These are phyloP conservation scores for Colletotrichum sublineola DNA, from an alignment of 2,329 filamentous ascomycete species.

Conservation along the genomic window DNA sequence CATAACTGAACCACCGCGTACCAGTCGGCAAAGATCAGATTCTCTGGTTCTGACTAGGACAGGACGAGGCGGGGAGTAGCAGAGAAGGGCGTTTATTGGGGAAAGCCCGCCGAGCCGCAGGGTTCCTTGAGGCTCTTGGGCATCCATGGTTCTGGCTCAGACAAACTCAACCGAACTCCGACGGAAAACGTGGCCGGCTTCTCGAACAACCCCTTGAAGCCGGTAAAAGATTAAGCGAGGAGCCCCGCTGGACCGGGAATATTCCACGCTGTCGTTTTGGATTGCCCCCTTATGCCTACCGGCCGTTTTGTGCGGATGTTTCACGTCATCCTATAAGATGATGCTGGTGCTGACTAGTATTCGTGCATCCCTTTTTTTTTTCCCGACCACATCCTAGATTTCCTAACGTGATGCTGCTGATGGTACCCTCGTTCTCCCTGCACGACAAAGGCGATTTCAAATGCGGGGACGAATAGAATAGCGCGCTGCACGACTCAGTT, in stretches of 20 bases:
- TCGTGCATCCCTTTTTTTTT: background rate
- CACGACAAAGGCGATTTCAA: background rate
- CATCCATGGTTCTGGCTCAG: background rate
- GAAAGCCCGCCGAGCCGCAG: background rate
- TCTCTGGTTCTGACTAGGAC: background rate
- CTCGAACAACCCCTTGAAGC: conserved; percentile 5
- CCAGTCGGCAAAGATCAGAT: background rate
- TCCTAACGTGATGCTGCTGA: background rate
- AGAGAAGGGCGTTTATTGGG: background rate
- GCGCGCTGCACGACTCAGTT: background rate
- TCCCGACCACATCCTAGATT: background rate
- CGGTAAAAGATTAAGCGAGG: conserved; percentile 9
- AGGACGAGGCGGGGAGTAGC: background rate
- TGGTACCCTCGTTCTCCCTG: background rate
- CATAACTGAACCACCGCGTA: background rate
- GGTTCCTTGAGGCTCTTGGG: background rate
- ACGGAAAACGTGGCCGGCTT: conserved; percentile 3
- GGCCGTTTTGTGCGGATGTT: background rate
- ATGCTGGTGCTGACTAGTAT: background rate
- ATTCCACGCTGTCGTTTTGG: conserved; percentile 6
- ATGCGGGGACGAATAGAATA: conserved; percentile 1
- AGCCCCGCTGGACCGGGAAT: background rate
- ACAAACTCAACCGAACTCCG: background rate
- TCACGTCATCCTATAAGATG: conserved; percentile 10
- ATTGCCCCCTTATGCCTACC: background rate